phyloP scores from a whole-genome alignment of 2,329 filamentous ascomycete genomes.

The Penicillium sp. region DNA sequence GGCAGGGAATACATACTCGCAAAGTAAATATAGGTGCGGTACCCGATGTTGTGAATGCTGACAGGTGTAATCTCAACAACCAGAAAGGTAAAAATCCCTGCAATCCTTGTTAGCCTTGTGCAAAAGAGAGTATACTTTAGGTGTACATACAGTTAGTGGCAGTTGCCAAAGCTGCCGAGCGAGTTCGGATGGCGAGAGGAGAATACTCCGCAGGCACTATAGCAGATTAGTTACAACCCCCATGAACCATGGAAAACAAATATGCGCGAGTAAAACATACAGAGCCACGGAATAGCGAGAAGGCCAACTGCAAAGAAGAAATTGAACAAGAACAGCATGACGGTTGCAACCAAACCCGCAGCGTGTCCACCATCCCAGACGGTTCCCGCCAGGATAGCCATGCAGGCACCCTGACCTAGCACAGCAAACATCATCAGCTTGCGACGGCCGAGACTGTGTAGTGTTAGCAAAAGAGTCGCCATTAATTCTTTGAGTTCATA shows the following conservation, averaged over 20 bases:
- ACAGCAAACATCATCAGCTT: conserved; percentile 61
- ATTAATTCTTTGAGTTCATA: conserved; percentile 4
- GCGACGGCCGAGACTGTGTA: conserved; percentile 47
- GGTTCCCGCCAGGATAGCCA: conserved; percentile 49
- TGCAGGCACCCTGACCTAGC: conserved; percentile 51
- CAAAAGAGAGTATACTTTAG: neutral
- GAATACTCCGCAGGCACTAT: conserved; percentile 47
- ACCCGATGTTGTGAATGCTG: conserved; percentile 41
- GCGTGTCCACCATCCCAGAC: conserved; percentile 40
- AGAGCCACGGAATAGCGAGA: conserved; percentile 46
- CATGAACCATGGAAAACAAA: neutral
- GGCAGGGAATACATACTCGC: conserved; percentile 20
- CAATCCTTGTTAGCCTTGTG: neutral
- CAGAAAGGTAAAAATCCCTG: conserved; percentile 49
- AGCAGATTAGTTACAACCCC: conserved; percentile 16
- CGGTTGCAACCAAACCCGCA: conserved; percentile 44
- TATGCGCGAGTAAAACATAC: conserved; percentile 13
- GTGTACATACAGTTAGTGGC: conserved; percentile 45
- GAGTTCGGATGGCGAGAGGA: conserved; percentile 49
- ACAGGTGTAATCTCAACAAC: conserved; percentile 48
- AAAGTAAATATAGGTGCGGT: conserved; percentile 47
- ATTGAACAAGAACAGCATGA: conserved; percentile 57
- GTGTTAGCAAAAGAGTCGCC: conserved; percentile 1
- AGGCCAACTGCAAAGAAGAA: conserved; percentile 53
- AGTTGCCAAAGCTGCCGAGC: conserved; percentile 50